These are phyloP conservation scores for Solanum megistacrolobum DNA, from an alignment of 257 asterid genomes.

Conservation along the genomic window DNA sequence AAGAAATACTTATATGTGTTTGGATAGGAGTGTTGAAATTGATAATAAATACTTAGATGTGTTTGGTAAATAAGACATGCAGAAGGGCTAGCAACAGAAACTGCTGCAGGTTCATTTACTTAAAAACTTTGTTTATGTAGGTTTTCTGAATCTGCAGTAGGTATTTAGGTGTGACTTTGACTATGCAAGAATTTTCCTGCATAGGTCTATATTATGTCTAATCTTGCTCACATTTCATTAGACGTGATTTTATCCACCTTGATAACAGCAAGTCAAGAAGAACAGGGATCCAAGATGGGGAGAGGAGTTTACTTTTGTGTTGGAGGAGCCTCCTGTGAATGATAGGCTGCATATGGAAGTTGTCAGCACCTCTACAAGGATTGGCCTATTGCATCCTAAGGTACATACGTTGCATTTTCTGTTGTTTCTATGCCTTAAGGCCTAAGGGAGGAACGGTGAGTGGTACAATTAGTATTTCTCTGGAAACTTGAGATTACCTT, in stretches of 20 bases:
- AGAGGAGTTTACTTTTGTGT: slow-evolving; percentile 64
- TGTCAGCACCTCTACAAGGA: slow-evolving; percentile 69
- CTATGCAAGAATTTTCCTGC: not conserved
- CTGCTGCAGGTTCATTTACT: not conserved
- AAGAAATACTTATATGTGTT: not conserved
- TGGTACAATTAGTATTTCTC: not conserved
- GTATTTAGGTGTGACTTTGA: not conserved
- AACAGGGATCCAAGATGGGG: slow-evolving; percentile 98
- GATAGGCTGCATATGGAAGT: slow-evolving; percentile 81
- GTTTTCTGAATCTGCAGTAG: not conserved
- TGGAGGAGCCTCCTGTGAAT: slow-evolving; percentile 80
- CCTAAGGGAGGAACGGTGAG: not conserved
- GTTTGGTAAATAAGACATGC: not conserved
- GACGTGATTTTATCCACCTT: not conserved
- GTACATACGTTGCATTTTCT: slow-evolving; percentile 23
- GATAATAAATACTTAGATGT: not conserved
- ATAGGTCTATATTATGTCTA: not conserved
- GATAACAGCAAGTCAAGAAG: slow-evolving; percentile 79
- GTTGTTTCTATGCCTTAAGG: not conserved
- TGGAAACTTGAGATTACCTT: not conserved
- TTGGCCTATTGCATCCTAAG: slow-evolving; percentile 93
- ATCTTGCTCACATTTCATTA: not conserved
- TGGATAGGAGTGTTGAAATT: not conserved
- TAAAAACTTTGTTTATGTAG: not conserved
- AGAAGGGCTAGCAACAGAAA: not conserved